Evolutionary conservation across 805 yeast genomes (phyloP).

Genomic region (Candida saitoana): DNA sequence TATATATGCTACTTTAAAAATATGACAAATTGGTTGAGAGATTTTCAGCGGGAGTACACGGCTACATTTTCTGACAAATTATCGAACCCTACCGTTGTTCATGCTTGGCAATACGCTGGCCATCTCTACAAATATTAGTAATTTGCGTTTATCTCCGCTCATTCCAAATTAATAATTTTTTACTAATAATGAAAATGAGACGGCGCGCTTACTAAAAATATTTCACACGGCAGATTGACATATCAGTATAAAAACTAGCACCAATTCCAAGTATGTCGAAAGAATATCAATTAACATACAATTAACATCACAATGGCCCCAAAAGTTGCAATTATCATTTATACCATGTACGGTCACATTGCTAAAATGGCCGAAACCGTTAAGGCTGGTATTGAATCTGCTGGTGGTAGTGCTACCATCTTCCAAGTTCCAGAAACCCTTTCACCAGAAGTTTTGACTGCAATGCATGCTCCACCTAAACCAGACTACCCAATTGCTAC

Average conservation of each 20-base stretch:
- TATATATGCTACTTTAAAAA: too few species aligned
- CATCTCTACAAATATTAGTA: neutral
- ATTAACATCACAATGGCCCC: slow-evolving; percentile 26
- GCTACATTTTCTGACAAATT: too few species aligned
- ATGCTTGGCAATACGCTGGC: too few species aligned
- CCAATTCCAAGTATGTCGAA: slow-evolving; percentile 44
- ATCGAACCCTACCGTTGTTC: too few species aligned
- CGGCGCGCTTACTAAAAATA: neutral
- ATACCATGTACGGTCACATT: slow-evolving; percentile 79
- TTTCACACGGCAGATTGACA: neutral
- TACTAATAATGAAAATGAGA: neutral
- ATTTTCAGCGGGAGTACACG: neutral
- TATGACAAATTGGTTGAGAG: neutral
- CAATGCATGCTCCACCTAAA: slow-evolving; percentile 58
- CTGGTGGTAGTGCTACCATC: slow-evolving; percentile 67
- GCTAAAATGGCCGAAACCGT: slow-evolving; percentile 62
- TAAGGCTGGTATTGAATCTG: slow-evolving; percentile 62
- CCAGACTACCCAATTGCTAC: slow-evolving; percentile 57
- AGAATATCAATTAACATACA: neutral
- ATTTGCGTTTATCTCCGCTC: neutral
- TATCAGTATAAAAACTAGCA: slow-evolving; percentile 50
- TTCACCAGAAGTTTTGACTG: slow-evolving; percentile 49
- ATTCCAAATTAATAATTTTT: neutral
- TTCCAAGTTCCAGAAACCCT: slow-evolving; percentile 77
- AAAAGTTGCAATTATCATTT: slow-evolving; percentile 43